Conservation (phyloP, 352 stramenopile genomes). For the Globisporangium paroecandrum region DNA sequence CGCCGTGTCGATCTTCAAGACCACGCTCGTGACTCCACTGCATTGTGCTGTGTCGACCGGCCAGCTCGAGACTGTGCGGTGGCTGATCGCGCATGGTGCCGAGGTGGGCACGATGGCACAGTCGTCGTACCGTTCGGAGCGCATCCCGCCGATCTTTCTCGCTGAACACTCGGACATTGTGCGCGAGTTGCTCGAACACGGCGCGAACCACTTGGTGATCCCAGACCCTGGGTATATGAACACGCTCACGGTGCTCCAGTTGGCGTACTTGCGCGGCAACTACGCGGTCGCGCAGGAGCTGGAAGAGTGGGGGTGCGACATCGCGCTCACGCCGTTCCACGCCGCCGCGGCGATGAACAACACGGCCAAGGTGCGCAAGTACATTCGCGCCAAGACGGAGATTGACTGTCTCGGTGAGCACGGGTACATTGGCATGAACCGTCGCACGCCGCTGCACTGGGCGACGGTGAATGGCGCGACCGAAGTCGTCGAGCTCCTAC, state of each 20-base stretch:
- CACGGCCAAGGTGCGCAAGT: slow-evolving; percentile 51
- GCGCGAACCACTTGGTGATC: slow-evolving; percentile 60
- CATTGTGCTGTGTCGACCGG: slow-evolving; percentile 76
- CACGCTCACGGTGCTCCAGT: slow-evolving; percentile 71
- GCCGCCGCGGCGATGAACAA: slow-evolving; percentile 60
- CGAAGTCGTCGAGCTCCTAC: slow-evolving; percentile 57
- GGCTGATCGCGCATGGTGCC: slow-evolving; percentile 60
- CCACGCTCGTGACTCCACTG: slow-evolving; percentile 75
- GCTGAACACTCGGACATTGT: slow-evolving; percentile 67
- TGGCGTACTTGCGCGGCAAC: slow-evolving; percentile 76
- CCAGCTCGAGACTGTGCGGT: slow-evolving; percentile 63
- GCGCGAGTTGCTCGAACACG: slow-evolving; percentile 54
- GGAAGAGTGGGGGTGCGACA: slow-evolving; percentile 76
- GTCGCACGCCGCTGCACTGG: slow-evolving; percentile 78
- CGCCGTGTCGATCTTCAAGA: slow-evolving; percentile 75
- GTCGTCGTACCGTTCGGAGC: slow-evolving; percentile 71
- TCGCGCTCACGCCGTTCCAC: slow-evolving; percentile 79
- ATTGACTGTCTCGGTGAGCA: slow-evolving; percentile 76
- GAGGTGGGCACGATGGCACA: slow-evolving; percentile 44
- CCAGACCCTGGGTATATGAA: slow-evolving; percentile 81
- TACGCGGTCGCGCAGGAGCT: slow-evolving; percentile 72
- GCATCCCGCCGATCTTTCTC: slow-evolving; percentile 72
- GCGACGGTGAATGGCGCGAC: slow-evolving; percentile 60
- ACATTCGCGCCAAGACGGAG: slow-evolving; percentile 51
- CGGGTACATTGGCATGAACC: slow-evolving; percentile 76